Conservation (phyloP, 345 rosid species). For the Eucalyptus regnans region DNA sequence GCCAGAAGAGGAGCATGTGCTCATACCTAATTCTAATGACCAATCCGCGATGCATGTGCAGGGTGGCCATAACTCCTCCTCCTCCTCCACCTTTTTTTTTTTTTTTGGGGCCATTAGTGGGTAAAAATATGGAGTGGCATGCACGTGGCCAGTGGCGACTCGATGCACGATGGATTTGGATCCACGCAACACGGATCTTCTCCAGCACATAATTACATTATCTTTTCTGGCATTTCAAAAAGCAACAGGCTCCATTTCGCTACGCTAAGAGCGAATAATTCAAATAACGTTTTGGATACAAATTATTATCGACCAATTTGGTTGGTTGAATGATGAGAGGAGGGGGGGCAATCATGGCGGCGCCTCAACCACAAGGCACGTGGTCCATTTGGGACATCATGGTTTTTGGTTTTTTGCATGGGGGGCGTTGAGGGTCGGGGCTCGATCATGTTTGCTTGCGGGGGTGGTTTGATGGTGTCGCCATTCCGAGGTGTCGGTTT, state of each 20-base stretch:
- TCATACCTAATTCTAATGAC: neutral
- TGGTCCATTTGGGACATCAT: neutral
- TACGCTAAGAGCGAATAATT: no score
- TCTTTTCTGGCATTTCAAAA: neutral
- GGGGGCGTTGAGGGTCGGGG: neutral
- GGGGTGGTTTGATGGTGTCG: neutral
- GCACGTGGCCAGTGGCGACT: neutral
- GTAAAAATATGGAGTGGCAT: neutral
- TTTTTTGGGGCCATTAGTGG: neutral
- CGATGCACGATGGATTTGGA: neutral
- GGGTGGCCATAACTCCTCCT: neutral
- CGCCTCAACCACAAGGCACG: neutral
- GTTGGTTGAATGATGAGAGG: neutral
- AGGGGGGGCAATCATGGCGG: neutral
- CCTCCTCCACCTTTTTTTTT: neutral
- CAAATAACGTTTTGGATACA: neutral
- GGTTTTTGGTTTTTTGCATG: neutral
- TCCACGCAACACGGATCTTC: neutral
- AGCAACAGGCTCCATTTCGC: no score
- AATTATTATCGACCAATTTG: neutral
- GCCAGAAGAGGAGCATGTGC: neutral
- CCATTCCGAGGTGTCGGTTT: neutral
- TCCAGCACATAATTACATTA: neutral
- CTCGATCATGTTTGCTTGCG: neutral
- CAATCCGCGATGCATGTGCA: neutral